Conservation (phyloP, 768 basidiomycete genomes). For the Gautieria morchelliformis region DNA sequence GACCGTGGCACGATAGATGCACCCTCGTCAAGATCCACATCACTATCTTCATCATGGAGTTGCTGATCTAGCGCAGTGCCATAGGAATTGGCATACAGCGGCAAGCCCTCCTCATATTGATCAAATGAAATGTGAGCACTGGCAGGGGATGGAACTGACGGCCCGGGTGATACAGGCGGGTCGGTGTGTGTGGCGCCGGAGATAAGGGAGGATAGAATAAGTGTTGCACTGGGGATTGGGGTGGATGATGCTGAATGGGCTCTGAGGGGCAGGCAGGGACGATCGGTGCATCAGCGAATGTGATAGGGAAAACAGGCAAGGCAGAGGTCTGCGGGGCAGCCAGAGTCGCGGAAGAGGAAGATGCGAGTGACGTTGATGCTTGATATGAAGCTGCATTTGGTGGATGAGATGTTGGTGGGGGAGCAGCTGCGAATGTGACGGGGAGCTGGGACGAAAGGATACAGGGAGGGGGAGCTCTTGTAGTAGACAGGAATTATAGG, state of each 20-base stretch:
- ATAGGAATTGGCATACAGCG: too few relatives aligned
- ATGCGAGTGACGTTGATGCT: not conserved
- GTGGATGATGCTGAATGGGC: too few relatives aligned
- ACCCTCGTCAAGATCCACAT: not conserved
- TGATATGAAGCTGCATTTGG: not conserved
- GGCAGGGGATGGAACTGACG: too few relatives aligned
- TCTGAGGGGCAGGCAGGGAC: too few relatives aligned
- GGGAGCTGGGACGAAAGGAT: slow-evolving; percentile 3
- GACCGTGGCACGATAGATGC: not conserved
- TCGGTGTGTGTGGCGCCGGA: too few relatives aligned
- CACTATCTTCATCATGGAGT: not conserved
- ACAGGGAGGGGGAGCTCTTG: not conserved
- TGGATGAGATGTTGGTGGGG: not conserved
- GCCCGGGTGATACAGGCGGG: too few relatives aligned
- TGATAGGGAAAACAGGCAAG: not conserved
- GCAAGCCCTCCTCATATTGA: too few relatives aligned
- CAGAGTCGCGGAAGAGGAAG: not conserved
- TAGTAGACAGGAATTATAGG: too few relatives aligned
- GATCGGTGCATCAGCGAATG: too few relatives aligned
- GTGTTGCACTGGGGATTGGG: too few relatives aligned
- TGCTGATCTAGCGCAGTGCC: not conserved
- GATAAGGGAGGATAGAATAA: too few relatives aligned
- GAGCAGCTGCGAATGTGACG: slow-evolving; percentile 2
- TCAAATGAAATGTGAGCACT: too few relatives aligned
- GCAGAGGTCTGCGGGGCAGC: not conserved